A percentile compares a stretch with the other conserved stretches of the same genome.
phyloP scores from a whole-genome alignment of 2,329 filamentous ascomycete species.

The Pyrenochaeta sp. region DNA sequence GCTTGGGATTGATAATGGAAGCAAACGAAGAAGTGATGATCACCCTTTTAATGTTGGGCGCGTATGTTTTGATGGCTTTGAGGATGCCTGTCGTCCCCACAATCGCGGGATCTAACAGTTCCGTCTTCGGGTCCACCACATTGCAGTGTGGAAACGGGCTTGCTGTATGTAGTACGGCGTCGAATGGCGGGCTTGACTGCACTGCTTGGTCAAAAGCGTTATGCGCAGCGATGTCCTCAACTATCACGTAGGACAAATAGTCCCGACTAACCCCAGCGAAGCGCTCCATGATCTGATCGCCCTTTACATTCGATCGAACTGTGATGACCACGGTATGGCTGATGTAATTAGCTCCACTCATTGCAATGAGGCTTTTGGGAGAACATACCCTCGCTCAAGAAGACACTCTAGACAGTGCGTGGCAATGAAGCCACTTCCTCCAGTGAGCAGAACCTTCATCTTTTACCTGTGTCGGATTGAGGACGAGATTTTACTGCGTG shows the following conservation, averaged over 20 bases:
- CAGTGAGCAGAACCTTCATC: slow-evolving; percentile 36
- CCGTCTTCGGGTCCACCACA: slow-evolving; percentile 70
- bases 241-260: slow-evolving; percentile 68
- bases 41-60: slow-evolving; percentile 72
- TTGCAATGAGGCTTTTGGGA: not conserved
- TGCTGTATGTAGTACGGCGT: slow-evolving; percentile 61
- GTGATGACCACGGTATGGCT: slow-evolving; percentile 66
- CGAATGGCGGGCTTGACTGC: slow-evolving; percentile 66
- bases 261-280: slow-evolving; percentile 57
- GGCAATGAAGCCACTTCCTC: slow-evolving; percentile 67
- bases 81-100: slow-evolving; percentile 67
- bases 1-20: slow-evolving; percentile 63
- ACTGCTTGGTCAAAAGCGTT: slow-evolving; percentile 68
- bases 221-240: slow-evolving; percentile 73
- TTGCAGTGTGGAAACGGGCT: slow-evolving; percentile 72
- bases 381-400: slow-evolving; percentile 54
- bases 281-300: slow-evolving; percentile 60
- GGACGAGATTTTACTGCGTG: too few relatives aligned
- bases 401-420: slow-evolving; percentile 64
- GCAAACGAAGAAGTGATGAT: slow-evolving; percentile 71
- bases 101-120: slow-evolving; percentile 64
- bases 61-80: slow-evolving; percentile 62
- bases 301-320: slow-evolving; percentile 64
- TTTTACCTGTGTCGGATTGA: too few relatives aligned
- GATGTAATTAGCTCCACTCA: slow-evolving; percentile 1